phyloP scores from a whole-genome alignment of 2,329 filamentous ascomycete species.

The Aphanocladium album region DNA sequence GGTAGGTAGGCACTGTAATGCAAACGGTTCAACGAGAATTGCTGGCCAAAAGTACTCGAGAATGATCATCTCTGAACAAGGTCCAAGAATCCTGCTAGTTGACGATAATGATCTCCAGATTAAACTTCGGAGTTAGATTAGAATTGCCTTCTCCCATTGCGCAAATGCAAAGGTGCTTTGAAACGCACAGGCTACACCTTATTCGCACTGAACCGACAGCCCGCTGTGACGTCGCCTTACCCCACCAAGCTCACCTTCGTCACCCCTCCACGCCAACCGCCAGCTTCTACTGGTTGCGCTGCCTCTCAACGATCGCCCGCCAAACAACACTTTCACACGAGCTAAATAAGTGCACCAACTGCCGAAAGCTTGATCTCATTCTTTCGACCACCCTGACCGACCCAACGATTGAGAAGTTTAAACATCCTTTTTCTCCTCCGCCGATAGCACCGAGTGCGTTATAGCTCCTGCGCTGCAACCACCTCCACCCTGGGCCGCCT shows the following conservation, averaged over 20 bases:
- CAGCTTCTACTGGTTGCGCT: conserved; percentile 1
- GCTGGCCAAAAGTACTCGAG: neutral
- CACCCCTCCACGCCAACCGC: neutral
- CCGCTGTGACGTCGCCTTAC: conserved; percentile 7
- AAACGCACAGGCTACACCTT: neutral
- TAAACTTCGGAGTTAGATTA: too few relatives aligned
- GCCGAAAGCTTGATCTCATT: neutral
- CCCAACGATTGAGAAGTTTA: neutral
- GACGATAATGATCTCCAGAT: too few relatives aligned
- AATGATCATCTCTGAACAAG: too few relatives aligned
- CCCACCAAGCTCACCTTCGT: neutral
- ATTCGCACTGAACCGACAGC: neutral
- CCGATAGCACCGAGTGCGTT: neutral
- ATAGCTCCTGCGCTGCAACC: neutral
- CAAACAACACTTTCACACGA: neutral
- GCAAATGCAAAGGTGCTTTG: too few relatives aligned
- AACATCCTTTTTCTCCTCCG: neutral
- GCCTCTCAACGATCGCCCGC: neutral
- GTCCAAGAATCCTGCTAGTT: too few relatives aligned
- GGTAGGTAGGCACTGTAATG: neutral
- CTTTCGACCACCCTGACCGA: neutral
- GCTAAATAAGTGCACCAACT: neutral
- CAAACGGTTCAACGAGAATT: neutral
- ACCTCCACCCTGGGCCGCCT: neutral
- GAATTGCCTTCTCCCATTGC: too few relatives aligned